Evolutionary conservation across 2,329 filamentous ascomycete species (phyloP).

Genomic region (Zelopaecilomyces penicillatus): DNA sequence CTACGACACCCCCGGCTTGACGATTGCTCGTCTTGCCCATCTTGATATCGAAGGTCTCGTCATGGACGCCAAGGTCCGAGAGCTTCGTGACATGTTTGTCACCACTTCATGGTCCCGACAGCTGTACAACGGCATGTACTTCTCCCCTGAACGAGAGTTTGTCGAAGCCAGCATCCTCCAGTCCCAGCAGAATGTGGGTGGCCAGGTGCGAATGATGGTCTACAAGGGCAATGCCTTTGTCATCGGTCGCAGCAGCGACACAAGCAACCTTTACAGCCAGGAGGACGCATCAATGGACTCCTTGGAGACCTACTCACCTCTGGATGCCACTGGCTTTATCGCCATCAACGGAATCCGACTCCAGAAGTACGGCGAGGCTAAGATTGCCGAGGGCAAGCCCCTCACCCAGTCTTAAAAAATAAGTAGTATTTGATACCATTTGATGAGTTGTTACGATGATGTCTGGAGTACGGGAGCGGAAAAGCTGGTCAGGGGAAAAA

Average conservation of each 20-base stretch:
- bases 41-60: conserved; percentile 48
- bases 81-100: conserved; percentile 45
- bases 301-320: conserved; percentile 40
- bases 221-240: conserved; percentile 44
- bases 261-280: conserved; percentile 43
- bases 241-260: conserved; percentile 35
- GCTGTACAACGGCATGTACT: conserved; percentile 45
- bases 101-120: conserved; percentile 34
- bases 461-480: too few species aligned
- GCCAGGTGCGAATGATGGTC: conserved; percentile 18
- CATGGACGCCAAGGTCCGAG: conserved; percentile 46
- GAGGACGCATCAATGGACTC: conserved; percentile 43
- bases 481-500: too few species aligned
- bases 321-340: conserved; percentile 59
- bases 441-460: too few species aligned
- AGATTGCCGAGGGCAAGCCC: conserved; percentile 29
- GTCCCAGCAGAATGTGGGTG: conserved; percentile 44
- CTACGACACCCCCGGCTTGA: conserved; percentile 14
- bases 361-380: conserved; percentile 35
- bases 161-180: conserved; percentile 53
- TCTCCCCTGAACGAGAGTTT: conserved; percentile 45
- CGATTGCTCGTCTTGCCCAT: conserved; percentile 20
- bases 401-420: conserved; percentile 17
- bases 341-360: conserved; percentile 60
- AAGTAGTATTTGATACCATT: too few species aligned